Base-by-base conservation (phyloP, 78 protist species). In the Tieghemostelium lacteum region DNA sequence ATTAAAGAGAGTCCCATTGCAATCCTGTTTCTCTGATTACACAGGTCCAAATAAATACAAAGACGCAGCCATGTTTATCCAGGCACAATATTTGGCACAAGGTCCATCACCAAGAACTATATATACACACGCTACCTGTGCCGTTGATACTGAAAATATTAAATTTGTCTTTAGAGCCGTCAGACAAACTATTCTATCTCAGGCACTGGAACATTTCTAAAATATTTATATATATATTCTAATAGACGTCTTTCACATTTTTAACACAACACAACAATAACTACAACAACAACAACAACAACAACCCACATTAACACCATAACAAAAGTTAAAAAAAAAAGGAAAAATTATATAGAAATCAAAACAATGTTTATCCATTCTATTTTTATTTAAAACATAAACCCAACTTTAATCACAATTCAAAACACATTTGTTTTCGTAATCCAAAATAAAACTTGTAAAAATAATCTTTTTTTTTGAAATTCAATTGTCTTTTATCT, bases 101-200 rank as follows among this genome's bases (percentile, higher is more conserved):
- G 85, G 70, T 40, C 96, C 87, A 83, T 70, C 77, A 28, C 85
- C 73, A 76, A 72, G 87, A 29, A 75, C 83, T 22, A 89, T 75
- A 24, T 94, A 89, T 88, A 58, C 86, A 1, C 95, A 91, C 64
- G 85, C 75, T 3, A 95, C 97, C 12, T 95, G 97, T 87, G 97
- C 97, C 20, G 93, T 93, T 14, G 95, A 93, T 80, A 93, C 95
- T 28, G 75, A 93, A 58, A 87, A 95, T 75, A 86, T 94, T 57
- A 60, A 85, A 34, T 87, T 76, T 75, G 92, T 95, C 22, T 94
- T 95, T 55, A 80, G 73, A 45, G 91, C 94, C 52, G 96, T 94
- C 12, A 34, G 93, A 64, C 85, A 87, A 60, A 87, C 93, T 17
- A 87, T 87, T 61, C 45, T 87, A n/a, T 61, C 65, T 73, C 73